Percentiles rank a stretch among this genome's conserved stretches.
Conservation (phyloP, 2,329 filamentous ascomycete genomes). For the Sporothrix phasma region DNA sequence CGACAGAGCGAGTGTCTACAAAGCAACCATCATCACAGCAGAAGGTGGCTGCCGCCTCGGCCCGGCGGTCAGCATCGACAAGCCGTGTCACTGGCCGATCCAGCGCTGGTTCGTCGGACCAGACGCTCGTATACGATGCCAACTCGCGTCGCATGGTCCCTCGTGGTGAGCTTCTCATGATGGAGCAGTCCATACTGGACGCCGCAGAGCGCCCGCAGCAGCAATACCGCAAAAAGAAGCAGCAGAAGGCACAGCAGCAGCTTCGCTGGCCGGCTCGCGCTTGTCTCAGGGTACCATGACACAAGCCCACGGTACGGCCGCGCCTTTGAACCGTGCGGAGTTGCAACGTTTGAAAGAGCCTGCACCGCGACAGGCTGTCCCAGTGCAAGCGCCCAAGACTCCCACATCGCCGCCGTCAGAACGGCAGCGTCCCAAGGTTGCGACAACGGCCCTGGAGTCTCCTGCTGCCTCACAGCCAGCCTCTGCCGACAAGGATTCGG, state of each 20-base stretch:
- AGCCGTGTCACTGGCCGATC: constrained; percentile 21
- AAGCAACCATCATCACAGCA: neutral
- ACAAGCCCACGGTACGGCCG: constrained; percentile 38
- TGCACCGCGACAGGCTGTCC: neutral
- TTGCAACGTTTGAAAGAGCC: neutral
- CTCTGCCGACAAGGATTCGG: neutral
- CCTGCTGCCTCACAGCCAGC: neutral
- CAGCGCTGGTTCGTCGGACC: constrained; percentile 24
- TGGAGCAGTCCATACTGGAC: constrained; percentile 33
- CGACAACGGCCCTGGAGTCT: neutral
- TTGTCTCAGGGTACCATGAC: constrained; percentile 44
- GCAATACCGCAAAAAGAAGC: constrained; percentile 32
- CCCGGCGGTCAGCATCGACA: constrained; percentile 20
- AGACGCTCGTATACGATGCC: constrained; percentile 51
- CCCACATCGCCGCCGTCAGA: neutral
- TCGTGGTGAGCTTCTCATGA: constrained; percentile 33
- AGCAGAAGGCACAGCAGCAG: constrained; percentile 15
- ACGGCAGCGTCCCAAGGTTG: neutral
- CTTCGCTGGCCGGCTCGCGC: constrained; percentile 35
- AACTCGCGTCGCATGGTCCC: constrained; percentile 55
- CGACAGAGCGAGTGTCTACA: constrained; percentile 7
- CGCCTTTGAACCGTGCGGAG: neutral
- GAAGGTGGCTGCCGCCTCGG: constrained; percentile 6
- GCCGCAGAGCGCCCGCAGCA: constrained; percentile 30
- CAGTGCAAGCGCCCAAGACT: neutral